Conservation (phyloP, 345 rosid species). For the Sapria himalayana region DNA sequence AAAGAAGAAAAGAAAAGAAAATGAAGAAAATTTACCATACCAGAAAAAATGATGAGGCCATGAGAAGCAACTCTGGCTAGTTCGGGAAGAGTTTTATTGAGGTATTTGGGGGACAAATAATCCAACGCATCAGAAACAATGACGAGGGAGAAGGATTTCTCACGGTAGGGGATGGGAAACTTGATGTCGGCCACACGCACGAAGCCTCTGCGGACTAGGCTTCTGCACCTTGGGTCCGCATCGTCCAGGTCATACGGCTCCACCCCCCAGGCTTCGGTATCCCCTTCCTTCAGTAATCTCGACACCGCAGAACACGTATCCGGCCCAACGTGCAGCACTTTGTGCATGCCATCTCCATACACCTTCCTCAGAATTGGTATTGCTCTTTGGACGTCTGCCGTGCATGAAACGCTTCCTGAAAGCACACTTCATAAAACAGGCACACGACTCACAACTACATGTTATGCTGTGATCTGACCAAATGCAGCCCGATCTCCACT, state of each 20-base stretch:
- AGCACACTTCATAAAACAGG: neutral
- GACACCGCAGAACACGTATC: constrained; percentile 84
- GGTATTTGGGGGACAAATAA: constrained; percentile 77
- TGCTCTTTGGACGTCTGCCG: constrained; percentile 62
- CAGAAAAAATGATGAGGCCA: constrained; percentile 57
- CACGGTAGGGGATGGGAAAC: constrained; percentile 66
- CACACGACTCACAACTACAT: neutral
- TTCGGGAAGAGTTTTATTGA: constrained; percentile 83
- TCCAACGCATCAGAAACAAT: constrained; percentile 88
- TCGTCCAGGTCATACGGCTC: constrained; percentile 97
- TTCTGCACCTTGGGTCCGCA: constrained; percentile 61
- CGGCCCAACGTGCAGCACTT: constrained; percentile 89
- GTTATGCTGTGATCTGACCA: neutral
- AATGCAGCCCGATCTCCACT: neutral
- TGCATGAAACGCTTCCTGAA: constrained; percentile 66
- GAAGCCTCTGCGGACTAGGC: constrained; percentile 60
- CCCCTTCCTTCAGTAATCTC: constrained; percentile 59
- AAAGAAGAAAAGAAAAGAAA: too few relatives aligned
- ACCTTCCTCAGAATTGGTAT: constrained; percentile 61
- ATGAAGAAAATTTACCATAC: too few relatives aligned
- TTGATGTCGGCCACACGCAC: constrained; percentile 89
- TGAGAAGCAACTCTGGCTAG: constrained; percentile 75
- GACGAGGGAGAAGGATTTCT: constrained; percentile 86
- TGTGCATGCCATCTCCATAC: constrained; percentile 79
- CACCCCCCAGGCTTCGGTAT: constrained; percentile 91